A percentile compares a stretch with the other conserved stretches of the same genome.
Conservation (phyloP, 73 alveolate genomes). For the Symbiodinium natans region DNA sequence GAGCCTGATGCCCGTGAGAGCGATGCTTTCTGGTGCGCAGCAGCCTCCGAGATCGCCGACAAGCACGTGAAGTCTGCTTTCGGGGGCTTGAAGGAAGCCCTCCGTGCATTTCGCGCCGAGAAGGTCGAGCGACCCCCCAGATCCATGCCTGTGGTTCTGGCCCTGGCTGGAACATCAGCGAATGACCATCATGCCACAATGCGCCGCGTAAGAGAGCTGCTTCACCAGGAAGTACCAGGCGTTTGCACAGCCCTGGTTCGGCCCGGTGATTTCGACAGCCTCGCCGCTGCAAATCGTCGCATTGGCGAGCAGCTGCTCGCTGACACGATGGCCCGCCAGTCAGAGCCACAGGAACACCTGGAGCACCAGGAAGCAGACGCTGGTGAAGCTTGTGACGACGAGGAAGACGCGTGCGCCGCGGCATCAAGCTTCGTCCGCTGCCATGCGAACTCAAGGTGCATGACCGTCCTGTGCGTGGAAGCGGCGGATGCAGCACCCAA, state of each 20-base stretch:
- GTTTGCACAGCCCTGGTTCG: neutral
- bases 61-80: neutral
- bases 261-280: neutral
- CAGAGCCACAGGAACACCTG: too few species aligned
- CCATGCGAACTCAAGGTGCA: neutral
- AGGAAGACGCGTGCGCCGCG: neutral
- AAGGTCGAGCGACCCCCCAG: neutral
- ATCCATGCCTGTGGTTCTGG: neutral
- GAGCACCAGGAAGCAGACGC: too few species aligned
- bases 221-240: neutral
- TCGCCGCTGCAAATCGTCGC: neutral
- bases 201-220: neutral
- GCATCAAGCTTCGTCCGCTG: neutral
- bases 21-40: neutral
- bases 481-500: neutral
- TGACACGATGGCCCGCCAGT: neutral
- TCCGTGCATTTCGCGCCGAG: neutral
- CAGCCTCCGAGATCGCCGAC: neutral
- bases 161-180: neutral
- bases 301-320: neutral
- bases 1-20: neutral
- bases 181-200: neutral
- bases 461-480: neutral
- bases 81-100: neutral
- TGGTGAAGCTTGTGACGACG: neutral